Base-by-base conservation (phyloP, 768 basidiomycete species). In the Suillus luteus region DNA sequence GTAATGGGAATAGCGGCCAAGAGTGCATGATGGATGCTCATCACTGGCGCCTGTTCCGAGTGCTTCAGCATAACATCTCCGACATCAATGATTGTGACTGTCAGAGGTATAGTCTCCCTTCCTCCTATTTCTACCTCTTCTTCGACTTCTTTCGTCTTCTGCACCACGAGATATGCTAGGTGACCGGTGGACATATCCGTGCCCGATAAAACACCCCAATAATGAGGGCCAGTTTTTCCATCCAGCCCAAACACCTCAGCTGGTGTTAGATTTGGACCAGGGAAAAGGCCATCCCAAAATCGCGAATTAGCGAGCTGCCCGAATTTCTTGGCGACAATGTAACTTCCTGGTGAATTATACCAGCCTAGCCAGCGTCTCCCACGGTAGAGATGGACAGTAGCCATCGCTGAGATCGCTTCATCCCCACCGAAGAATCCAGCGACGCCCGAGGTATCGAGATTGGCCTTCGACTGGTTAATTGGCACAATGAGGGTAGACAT, bases 311-410 rank as follows among this genome's bases (percentile, higher is more conserved):
- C 69, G 58, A 78, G 70, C 11, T 68, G 67, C 1, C 73, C 72
- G 59, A 77, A 77, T 10, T 69, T 68, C 52, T 68, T 73, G 22
- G 76, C 77, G 43, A 78, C 67, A 5, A 60, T 59, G 41, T 73
- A 75, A 11, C 64, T 70, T 37, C 77, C 78, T 0, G 76, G 77
- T n/a, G 70, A 75, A 59, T 78, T 79, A 35, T 78, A 78, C 74
- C 74, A 78, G 19, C 77, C 78, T 15, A 78, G 62, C 74, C 73
- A 79, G 43, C 69, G 71, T 58, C 73, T 71, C 27, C 70, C 71
- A 58, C 71, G 58, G 59, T 70, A 76, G 22, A 78, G 65, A 58
- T 77, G 78, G 15, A 79, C 69, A 31, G 73, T 70, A 12, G 70
- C 68, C 69, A 79, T 77, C 33, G 77, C 75, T 9, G 76, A 69